Conservation (phyloP, 2,329 filamentous ascomycete genomes). For the Colletotrichum spaethianum region DNA sequence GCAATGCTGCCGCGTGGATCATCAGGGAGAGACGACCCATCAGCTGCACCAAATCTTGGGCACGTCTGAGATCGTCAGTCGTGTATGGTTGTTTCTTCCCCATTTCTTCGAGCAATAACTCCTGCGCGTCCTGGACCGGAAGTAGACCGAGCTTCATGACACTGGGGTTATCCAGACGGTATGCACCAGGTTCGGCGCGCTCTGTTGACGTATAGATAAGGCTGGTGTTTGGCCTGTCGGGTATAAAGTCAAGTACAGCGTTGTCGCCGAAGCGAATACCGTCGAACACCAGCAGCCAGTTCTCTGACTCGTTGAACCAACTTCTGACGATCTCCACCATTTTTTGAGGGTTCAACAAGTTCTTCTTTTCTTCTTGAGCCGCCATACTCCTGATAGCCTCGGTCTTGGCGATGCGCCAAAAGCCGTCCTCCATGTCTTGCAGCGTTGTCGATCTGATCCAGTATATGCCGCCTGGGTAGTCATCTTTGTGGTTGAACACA, state of each 20-base stretch:
- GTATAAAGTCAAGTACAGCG: slow-evolving; percentile 73
- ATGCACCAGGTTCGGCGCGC: slow-evolving; percentile 67
- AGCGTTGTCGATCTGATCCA: slow-evolving; percentile 76
- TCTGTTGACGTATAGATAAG: slow-evolving; percentile 80
- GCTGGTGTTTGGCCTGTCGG: slow-evolving; percentile 72
- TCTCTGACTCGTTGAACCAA: slow-evolving; percentile 73
- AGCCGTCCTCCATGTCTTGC: slow-evolving; percentile 72
- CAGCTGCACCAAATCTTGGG: slow-evolving; percentile 73
- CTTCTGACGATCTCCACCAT: slow-evolving; percentile 71
- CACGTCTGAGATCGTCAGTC: slow-evolving; percentile 68
- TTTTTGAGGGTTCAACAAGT: slow-evolving; percentile 56
- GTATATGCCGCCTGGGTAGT: slow-evolving; percentile 77
- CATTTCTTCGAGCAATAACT: slow-evolving; percentile 74
- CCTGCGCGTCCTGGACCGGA: slow-evolving; percentile 69
- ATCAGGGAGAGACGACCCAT: slow-evolving; percentile 77
- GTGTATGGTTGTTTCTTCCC: slow-evolving; percentile 69
- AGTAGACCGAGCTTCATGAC: slow-evolving; percentile 70
- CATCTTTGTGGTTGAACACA: slow-evolving; percentile 70
- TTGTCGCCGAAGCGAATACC: slow-evolving; percentile 74
- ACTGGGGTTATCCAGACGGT: slow-evolving; percentile 71
- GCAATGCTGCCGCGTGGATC: slow-evolving; percentile 76
- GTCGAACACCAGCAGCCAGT: slow-evolving; percentile 79
- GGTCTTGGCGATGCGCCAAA: slow-evolving; percentile 75
- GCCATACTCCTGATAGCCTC: slow-evolving; percentile 63
- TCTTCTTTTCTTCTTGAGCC: slow-evolving; percentile 52